Conservation (phyloP, 1,284 basidiomycete species). For the Irpex sp. region DNA sequence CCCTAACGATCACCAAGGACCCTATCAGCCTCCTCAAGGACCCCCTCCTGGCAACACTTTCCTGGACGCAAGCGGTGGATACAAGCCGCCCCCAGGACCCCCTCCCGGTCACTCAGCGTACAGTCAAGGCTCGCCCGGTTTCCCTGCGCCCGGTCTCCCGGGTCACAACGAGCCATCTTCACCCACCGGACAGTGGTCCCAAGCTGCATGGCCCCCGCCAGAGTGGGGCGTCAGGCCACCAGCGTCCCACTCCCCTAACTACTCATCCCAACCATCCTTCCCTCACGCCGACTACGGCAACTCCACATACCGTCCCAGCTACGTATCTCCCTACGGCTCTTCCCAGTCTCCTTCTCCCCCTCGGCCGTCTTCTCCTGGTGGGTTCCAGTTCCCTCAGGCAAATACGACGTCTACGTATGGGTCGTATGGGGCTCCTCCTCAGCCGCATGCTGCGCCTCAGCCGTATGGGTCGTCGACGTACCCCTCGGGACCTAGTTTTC, state of each 20-base stretch:
- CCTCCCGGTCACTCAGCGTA: slow-evolving; percentile 2
- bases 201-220: slow-evolving; percentile 43
- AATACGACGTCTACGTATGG: slow-evolving; percentile 7
- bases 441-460: slow-evolving; percentile 9
- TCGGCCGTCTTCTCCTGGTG: slow-evolving; percentile 10
- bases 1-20: background rate
- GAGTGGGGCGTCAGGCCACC: slow-evolving; percentile 34
- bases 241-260: background rate
- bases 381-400: slow-evolving; percentile 22
- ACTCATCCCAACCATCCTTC: background rate
- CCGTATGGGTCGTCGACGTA: slow-evolving; percentile 6
- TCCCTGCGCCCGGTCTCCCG: slow-evolving; percentile 10
- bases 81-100: background rate
- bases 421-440: slow-evolving; percentile 9
- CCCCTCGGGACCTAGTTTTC: background rate
- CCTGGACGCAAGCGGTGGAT: background rate
- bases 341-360: slow-evolving; percentile 1
- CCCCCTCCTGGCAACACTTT: background rate
- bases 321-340: background rate
- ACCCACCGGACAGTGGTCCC: slow-evolving; percentile 25
- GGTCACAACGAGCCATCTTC: background rate
- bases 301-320: background rate
- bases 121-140: background rate
- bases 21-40: background rate
- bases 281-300: background rate